Evolutionary conservation across 371 early-diverging fungal genomes (phyloP).

Genomic region (Mucor indicus): DNA sequence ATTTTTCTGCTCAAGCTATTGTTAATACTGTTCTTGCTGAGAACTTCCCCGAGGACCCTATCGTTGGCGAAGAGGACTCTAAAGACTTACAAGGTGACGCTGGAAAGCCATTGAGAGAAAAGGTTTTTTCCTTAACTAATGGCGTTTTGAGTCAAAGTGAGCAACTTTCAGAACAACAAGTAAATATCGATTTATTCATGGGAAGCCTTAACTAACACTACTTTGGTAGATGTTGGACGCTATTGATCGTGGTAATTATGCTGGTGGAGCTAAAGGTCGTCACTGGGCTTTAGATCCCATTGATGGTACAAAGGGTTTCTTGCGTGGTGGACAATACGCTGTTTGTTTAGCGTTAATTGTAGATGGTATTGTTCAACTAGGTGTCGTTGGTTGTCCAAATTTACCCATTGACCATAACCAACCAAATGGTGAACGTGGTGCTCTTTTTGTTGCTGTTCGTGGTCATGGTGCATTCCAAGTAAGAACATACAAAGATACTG

Average conservation of each 20-base stretch:
- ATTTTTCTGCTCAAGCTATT: constrained; percentile 95
- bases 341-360: constrained; percentile 94
- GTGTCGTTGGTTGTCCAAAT: constrained; percentile 95
- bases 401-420: constrained; percentile 67
- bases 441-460: constrained; percentile 73
- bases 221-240: constrained; percentile 74
- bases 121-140: constrained; percentile 80
- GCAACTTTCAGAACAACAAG: constrained; percentile 64
- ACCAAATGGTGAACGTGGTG: constrained; percentile 70
- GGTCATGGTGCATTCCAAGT: constrained; percentile 91
- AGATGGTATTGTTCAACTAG: constrained; percentile 86
- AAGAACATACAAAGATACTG: no score
- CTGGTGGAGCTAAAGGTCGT: constrained; percentile 80
- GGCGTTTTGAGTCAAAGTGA: constrained; percentile 52
- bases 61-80: constrained; percentile 94
- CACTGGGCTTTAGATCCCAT: constrained; percentile 97
- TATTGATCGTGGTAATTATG: constrained; percentile 89
- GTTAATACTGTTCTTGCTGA: constrained; percentile 75
- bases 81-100: constrained; percentile 75
- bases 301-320: constrained; percentile 93
- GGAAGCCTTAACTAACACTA: no score
- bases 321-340: constrained; percentile 96
- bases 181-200: constrained; percentile 26
- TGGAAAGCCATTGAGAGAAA: constrained; percentile 65
- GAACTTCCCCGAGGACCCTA: constrained; percentile 82